Base-by-base conservation (phyloP, 2,329 filamentous ascomycete genomes). In the Alternaria viburni region DNA sequence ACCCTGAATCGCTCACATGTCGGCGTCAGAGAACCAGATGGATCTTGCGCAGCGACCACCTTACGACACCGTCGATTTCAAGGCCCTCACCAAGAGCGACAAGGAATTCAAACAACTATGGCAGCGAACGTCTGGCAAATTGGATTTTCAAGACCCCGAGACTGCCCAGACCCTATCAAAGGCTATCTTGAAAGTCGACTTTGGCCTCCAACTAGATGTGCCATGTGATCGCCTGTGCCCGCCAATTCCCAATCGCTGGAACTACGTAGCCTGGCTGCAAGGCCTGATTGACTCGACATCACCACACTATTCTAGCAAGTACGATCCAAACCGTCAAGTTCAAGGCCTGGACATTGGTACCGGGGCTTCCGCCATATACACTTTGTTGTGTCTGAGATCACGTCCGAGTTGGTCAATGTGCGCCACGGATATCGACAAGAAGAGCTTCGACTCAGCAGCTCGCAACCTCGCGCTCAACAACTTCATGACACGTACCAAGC, bases 201-300 rank as follows among this genome's bases (percentile, higher is more conserved):
- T 97, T 78, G 86, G 84, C 12, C 80, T 98, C 9, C 74, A 83
- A 1, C 81, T 97, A 13, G 84, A 90, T 6, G 83, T 98, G 1
- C 93, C 93, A 0, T 81, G 86, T 25, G 89, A 97, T 77, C 86
- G 95, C 21, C 84, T 99, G 1, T 98, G 95, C 75, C 96, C 95
- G 12, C 93, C 94, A 1, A 91, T 97, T 25, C 75, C 74, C 11
- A 77, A 87, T 64, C 89, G 93, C 54, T 90, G 96, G 78, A 96
- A 95, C 74, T 99, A 99, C 77, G 88, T 98, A 19, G 83, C 94
- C 9, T 98, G 94, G 93, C 83, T 98, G 1, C 93, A 97, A 73
- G 85, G 86, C 4, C 86, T 99, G 0, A 77, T 98, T 7, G 93
- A 97, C 73, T 90, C 88, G 1, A 91, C 90, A 0, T 81, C 82